These are phyloP conservation scores for Straminergon stramineum DNA, from an alignment of 225 moss, liverwort and hornwort species.

Conservation along the genomic window DNA sequence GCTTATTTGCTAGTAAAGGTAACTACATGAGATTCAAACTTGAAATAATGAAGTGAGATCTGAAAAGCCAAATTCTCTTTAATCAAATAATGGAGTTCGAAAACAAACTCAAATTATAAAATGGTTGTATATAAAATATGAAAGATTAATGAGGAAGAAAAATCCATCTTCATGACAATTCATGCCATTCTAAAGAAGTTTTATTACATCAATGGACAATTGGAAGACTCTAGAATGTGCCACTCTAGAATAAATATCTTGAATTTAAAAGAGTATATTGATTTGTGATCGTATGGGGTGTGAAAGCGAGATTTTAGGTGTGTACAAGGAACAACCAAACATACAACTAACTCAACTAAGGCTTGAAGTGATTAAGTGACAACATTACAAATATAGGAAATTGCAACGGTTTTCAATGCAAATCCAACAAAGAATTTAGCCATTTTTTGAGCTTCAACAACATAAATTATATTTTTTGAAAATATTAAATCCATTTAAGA, in stretches of 20 bases:
- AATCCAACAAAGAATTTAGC: too few species aligned
- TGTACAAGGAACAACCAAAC: not conserved
- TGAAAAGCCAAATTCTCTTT: too few species aligned
- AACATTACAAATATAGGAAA: not conserved
- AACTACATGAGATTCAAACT: not conserved
- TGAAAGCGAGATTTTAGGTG: not conserved
- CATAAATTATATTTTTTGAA: too few species aligned
- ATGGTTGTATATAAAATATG: fast-evolving
- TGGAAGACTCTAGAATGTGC: not conserved
- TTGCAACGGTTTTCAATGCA: too few species aligned
- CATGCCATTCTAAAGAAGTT: not conserved
- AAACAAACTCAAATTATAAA: too few species aligned
- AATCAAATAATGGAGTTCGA: too few species aligned
- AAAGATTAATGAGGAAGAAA: not conserved
- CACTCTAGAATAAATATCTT: not conserved
- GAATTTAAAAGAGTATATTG: not conserved
- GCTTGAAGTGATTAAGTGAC: not conserved
- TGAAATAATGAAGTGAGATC: not conserved
- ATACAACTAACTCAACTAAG: too few species aligned
- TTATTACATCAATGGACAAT: not conserved
- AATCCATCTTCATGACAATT: not conserved
- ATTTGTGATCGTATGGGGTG: too few species aligned
- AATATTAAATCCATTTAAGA: too few species aligned
- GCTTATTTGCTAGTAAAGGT: too few species aligned
- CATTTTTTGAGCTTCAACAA: too few species aligned